Percentiles rank a stretch among this genome's conserved stretches.
Conservation (phyloP, 768 basidiomycete genomes). For the Dentipellis sp. region DNA sequence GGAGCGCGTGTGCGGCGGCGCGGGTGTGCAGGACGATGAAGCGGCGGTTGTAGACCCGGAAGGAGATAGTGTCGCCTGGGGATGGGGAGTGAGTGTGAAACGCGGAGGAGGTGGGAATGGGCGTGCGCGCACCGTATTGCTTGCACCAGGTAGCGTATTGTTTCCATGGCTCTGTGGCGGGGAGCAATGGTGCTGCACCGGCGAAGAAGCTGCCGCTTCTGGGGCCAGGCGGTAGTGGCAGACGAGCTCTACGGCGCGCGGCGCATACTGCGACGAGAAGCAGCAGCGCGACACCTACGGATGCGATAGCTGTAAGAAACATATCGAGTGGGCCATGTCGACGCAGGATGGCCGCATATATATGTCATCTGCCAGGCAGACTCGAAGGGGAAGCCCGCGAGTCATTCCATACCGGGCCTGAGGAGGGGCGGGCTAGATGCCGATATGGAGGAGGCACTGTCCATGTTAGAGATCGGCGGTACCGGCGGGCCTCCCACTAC, state of each 20-base stretch:
- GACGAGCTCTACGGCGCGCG: not conserved
- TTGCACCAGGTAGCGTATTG: not conserved
- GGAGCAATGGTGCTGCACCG: not conserved
- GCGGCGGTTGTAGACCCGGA: not conserved
- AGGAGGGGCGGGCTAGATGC: too few species aligned
- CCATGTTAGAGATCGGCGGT: too few species aligned
- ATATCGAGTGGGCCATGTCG: too few species aligned
- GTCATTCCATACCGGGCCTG: too few species aligned
- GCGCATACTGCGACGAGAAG: not conserved
- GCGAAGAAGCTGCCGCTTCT: not conserved
- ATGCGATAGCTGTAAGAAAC: too few species aligned
- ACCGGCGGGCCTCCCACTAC: too few species aligned
- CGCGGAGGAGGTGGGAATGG: not conserved
- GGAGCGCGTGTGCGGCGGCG: not conserved
- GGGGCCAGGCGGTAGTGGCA: not conserved
- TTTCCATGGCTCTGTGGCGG: not conserved
- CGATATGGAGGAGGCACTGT: too few species aligned
- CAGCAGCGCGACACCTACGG: not conserved
- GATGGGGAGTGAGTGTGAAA: not conserved
- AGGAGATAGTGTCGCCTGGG: not conserved
- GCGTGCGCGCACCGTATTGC: not conserved
- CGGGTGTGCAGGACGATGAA: conserved; percentile 1
- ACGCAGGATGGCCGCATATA: too few species aligned
- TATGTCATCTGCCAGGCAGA: too few species aligned
- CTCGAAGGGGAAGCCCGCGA: too few species aligned